These are phyloP conservation scores for Phytophthora multivora DNA, from an alignment of 352 stramenopile species.

Conservation along the genomic window DNA sequence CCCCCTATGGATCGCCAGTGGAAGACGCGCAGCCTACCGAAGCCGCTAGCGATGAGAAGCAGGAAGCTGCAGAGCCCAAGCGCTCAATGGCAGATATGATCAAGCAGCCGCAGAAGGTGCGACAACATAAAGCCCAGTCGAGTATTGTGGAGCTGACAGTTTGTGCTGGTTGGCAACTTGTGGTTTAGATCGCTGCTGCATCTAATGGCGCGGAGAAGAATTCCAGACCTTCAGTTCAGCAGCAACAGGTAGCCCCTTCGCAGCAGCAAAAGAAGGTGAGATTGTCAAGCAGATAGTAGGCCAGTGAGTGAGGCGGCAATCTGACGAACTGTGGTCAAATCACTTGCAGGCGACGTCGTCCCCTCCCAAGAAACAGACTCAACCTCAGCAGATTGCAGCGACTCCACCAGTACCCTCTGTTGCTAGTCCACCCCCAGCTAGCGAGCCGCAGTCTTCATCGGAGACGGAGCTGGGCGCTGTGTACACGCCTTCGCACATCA, in stretches of 20 bases:
- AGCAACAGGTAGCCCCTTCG: slow-evolving; percentile 12
- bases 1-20: slow-evolving; percentile 10
- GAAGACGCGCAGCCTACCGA: slow-evolving; percentile 16
- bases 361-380: slow-evolving; percentile 23
- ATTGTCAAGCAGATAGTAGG: not conserved
- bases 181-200: slow-evolving; percentile 5
- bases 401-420: not conserved
- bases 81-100: slow-evolving; percentile 19
- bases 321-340: slow-evolving; percentile 13
- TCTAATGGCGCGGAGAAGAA: slow-evolving; percentile 24
- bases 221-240: not conserved
- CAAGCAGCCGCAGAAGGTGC: slow-evolving; percentile 27
- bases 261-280: slow-evolving; percentile 29
- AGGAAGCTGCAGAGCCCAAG: slow-evolving; percentile 8
- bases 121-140: not conserved
- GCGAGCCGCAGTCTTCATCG: slow-evolving; percentile 24
- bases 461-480: slow-evolving; percentile 53
- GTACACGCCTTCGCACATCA: slow-evolving; percentile 74
- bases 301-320: not conserved
- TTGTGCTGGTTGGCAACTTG: not conserved
- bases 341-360: slow-evolving; percentile 17
- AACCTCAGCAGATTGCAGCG: slow-evolving; percentile 17
- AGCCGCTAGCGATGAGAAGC: slow-evolving; percentile 3
- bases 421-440: slow-evolving; percentile 4
- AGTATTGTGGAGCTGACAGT: too few species aligned